A percentile compares a stretch with the other conserved stretches of the same genome.
Conservation (phyloP, 2,329 filamentous ascomycete species). For the Pseudofabraea citricarpa region DNA sequence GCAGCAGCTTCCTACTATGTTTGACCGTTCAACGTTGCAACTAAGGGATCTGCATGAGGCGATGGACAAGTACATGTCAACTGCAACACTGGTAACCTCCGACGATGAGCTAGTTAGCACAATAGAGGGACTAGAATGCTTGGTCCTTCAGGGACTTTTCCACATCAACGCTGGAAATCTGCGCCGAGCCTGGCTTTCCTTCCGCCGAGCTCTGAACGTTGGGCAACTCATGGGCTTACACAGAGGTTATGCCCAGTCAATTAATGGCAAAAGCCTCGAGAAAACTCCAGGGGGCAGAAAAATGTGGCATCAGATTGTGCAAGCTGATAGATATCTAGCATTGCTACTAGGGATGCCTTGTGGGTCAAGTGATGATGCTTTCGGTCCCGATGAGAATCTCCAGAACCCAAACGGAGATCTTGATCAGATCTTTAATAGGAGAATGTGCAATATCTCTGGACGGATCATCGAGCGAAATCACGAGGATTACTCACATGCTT, state of each 20-base stretch:
- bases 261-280: conserved; percentile 35
- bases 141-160: conserved; percentile 44
- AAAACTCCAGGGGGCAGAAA: neutral
- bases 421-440: conserved; percentile 1
- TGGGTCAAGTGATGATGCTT: neutral
- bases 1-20: conserved; percentile 21
- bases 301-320: conserved; percentile 1
- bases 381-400: neutral
- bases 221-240: conserved; percentile 46
- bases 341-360: conserved; percentile 3
- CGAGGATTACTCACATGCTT: conserved; percentile 1
- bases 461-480: conserved; percentile 8
- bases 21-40: conserved; percentile 16
- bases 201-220: conserved; percentile 43
- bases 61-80: conserved; percentile 21
- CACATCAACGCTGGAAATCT: conserved; percentile 42
- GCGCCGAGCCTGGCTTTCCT: conserved; percentile 43
- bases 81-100: conserved; percentile 30
- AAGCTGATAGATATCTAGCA: conserved; percentile 1
- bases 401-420: neutral
- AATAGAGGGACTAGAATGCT: conserved; percentile 45
- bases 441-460: conserved; percentile 1
- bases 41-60: conserved; percentile 14
- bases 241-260: conserved; percentile 24
- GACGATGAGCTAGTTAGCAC: conserved; percentile 41